Percentiles rank a stretch among this genome's conserved stretches.
Evolutionary conservation across 2,329 filamentous ascomycete genomes (phyloP).

Genomic region (Magnaporthales sp.): DNA sequence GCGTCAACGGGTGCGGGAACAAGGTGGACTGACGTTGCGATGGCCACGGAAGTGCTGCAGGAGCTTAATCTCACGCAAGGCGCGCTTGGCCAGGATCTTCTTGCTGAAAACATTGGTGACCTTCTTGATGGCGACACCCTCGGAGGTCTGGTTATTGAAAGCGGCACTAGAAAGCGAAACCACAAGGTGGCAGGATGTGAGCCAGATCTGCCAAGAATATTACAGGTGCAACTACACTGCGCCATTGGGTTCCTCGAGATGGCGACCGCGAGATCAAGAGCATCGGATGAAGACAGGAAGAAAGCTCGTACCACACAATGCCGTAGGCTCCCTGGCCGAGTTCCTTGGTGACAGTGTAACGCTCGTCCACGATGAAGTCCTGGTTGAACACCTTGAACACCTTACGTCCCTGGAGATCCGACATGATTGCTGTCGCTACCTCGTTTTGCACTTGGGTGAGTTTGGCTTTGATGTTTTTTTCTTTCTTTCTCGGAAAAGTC

Average conservation of each 20-base stretch:
- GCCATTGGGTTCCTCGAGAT: not conserved
- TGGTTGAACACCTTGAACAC: conserved; percentile 99
- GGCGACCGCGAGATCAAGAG: not conserved
- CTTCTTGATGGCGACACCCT: conserved; percentile 98
- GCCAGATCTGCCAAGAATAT: not conserved
- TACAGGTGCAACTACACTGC: not conserved
- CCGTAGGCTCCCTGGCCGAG: conserved; percentile 96
- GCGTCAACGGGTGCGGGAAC: conserved; percentile 2
- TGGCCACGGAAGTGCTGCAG: conserved; percentile 94
- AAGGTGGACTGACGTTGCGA: conserved; percentile 57
- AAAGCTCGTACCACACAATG: conserved; percentile 78
- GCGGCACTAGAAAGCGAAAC: conserved; percentile 57
- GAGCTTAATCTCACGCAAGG: conserved; percentile 95
- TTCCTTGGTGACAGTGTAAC: conserved; percentile 98
- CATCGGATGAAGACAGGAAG: not conserved
- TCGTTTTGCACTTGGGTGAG: not conserved
- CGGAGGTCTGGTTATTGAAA: conserved; percentile 80
- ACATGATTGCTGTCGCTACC: conserved; percentile 15
- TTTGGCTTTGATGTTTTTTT: not conserved
- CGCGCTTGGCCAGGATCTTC: conserved; percentile 98
- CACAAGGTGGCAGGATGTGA: conserved; percentile 6
- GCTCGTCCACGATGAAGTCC: conserved; percentile 96
- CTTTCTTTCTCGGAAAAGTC: not conserved
- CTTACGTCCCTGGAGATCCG: conserved; percentile 53
- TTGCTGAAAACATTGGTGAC: conserved; percentile 99